A percentile compares a stretch with the other conserved stretches of the same genome.
Conservation (phyloP, 441 rosid genomes). For the Jatropha podagrica region DNA sequence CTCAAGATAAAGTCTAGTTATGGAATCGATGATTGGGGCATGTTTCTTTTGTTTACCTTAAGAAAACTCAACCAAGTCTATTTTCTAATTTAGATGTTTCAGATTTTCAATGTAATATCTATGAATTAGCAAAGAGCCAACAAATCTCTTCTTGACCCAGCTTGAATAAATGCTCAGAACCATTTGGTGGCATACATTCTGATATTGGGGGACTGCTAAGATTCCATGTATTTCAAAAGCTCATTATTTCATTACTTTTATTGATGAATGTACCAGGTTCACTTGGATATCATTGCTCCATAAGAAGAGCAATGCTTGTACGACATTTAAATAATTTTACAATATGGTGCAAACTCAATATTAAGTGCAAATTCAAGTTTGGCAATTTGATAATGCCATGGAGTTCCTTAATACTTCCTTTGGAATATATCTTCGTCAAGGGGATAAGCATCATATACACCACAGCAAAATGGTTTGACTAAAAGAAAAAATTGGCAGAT, state of each 20-base stretch:
- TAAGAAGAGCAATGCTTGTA: neutral
- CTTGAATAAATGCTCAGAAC: neutral
- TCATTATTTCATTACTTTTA: neutral
- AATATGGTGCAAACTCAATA: neutral
- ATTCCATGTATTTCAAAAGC: neutral
- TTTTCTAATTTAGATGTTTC: neutral
- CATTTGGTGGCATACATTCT: neutral
- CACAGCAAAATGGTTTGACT: neutral
- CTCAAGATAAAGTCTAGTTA: neutral
- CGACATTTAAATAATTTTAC: neutral
- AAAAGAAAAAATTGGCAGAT: neutral
- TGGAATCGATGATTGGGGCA: neutral
- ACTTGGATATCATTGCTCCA: neutral
- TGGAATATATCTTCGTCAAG: neutral
- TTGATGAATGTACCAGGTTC: neutral
- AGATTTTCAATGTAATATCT: neutral
- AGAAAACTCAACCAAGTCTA: neutral
- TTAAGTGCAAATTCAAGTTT: neutral
- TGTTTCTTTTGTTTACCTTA: conserved; percentile 3
- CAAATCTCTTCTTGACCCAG: neutral
- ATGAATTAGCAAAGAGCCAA: neutral
- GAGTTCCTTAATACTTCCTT: neutral
- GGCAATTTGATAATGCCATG: neutral
- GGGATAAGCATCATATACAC: too few species aligned
- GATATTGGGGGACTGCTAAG: neutral